These are phyloP conservation scores for Vachellia collinsii DNA, from an alignment of 306 rosid genomes.

Conservation along the genomic window DNA sequence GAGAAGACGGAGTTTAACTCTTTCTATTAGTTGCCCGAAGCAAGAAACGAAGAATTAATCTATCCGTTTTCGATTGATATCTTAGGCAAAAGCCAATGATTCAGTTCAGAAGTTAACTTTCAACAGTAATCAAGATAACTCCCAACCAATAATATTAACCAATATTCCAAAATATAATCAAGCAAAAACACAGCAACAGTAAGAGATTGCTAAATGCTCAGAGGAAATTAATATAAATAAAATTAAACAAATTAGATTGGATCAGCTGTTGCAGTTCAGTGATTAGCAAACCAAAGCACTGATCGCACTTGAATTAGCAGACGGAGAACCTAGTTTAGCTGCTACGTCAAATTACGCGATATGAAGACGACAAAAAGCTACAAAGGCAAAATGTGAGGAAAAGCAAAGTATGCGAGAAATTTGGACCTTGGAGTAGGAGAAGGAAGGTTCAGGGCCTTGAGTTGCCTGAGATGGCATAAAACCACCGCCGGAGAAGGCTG, in stretches of 20 bases:
- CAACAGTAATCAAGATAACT: neutral
- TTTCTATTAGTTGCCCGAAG: too few relatives aligned
- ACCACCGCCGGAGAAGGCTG: conserved; percentile 92
- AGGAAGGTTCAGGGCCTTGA: conserved; percentile 56
- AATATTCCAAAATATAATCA: neutral
- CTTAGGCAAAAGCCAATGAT: too few relatives aligned
- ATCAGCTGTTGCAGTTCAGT: neutral
- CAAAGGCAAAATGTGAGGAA: neutral
- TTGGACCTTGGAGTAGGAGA: conserved; percentile 58
- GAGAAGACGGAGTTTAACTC: too few relatives aligned
- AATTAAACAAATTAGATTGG: neutral
- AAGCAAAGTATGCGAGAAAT: neutral
- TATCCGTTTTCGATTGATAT: too few relatives aligned
- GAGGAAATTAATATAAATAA: neutral
- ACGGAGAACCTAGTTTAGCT: neutral
- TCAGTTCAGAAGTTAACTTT: neutral
- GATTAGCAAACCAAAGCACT: conserved; percentile 5
- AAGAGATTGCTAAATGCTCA: neutral
- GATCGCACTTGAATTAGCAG: conserved; percentile 15
- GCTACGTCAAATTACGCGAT: neutral
- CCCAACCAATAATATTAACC: neutral
- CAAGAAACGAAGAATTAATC: too few relatives aligned
- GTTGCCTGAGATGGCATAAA: conserved; percentile 82
- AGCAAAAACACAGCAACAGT: neutral
- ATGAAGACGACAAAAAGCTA: neutral